phyloP scores from a whole-genome alignment of 2,329 filamentous ascomycete species.

The Cladophialophora chaetospira region DNA sequence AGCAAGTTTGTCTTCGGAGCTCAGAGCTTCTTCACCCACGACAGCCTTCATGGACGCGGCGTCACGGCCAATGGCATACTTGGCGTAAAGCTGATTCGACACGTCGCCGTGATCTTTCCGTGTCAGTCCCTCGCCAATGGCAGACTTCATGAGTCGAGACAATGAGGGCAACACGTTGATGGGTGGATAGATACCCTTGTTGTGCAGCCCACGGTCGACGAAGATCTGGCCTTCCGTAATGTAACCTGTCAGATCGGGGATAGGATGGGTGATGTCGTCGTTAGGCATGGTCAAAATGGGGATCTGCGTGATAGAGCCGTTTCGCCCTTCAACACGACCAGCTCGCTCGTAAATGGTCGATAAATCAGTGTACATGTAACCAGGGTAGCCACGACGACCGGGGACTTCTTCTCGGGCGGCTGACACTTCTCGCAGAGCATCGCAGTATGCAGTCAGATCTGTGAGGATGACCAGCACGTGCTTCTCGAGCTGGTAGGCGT shows the following conservation, averaged over 20 bases:
- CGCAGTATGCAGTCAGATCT: slow-evolving; percentile 96
- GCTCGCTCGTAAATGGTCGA: slow-evolving; percentile 99
- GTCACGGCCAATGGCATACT: slow-evolving; percentile 98
- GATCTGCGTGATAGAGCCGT: slow-evolving; percentile 98
- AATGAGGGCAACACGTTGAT: slow-evolving; percentile 98
- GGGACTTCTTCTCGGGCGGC: slow-evolving; percentile 98
- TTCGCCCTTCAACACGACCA: slow-evolving; percentile 93
- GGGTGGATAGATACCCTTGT: slow-evolving; percentile 96
- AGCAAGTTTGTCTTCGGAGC: slow-evolving; percentile 93
- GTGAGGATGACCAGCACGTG: slow-evolving; percentile 98
- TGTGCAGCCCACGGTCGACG: slow-evolving; percentile 88
- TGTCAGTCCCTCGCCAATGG: slow-evolving; percentile 95
- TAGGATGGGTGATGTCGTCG: slow-evolving; percentile 98
- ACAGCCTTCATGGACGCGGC: slow-evolving; percentile 98
- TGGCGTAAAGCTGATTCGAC: slow-evolving; percentile 98
- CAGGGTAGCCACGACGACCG: slow-evolving; percentile 97
- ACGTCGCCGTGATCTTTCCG: slow-evolving; percentile 97
- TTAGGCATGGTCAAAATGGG: slow-evolving; percentile 99
- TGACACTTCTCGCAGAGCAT: slow-evolving; percentile 97
- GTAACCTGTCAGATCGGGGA: slow-evolving; percentile 97
- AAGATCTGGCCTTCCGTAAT: slow-evolving; percentile 99
- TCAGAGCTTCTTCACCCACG: slow-evolving; percentile 95
- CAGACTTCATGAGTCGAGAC: slow-evolving; percentile 99
- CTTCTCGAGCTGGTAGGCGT: slow-evolving; percentile 99
- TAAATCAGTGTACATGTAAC: slow-evolving; percentile 99